Evolutionary conservation across 2,329 filamentous ascomycete genomes (phyloP).

Genomic region (Phialophora verrucosa): DNA sequence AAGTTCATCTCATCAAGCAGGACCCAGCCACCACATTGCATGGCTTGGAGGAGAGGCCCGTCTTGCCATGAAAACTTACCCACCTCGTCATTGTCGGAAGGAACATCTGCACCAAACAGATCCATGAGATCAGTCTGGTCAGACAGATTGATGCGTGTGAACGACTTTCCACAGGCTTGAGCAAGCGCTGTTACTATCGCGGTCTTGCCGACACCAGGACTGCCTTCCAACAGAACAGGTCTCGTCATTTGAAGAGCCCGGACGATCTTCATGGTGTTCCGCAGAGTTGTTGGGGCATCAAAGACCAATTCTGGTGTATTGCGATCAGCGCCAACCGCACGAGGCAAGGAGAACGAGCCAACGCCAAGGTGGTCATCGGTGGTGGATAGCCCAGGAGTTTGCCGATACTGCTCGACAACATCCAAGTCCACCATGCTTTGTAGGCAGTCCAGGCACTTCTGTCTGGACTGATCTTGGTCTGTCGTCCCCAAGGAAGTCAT

Average conservation of each 20-base stretch:
- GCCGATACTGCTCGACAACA: constrained; percentile 68
- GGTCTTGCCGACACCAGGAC: constrained; percentile 97
- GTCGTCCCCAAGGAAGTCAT: constrained; percentile 74
- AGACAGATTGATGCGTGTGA: constrained; percentile 95
- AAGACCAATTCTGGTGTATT: constrained; percentile 73
- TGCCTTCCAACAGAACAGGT: constrained; percentile 92
- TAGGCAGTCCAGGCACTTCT: constrained; percentile 74
- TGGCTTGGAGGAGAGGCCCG: constrained; percentile 91
- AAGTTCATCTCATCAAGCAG: constrained; percentile 98
- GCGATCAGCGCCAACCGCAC: constrained; percentile 46
- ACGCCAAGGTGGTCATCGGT: constrained; percentile 63
- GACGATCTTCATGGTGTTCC: constrained; percentile 88
- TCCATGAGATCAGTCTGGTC: constrained; percentile 99
- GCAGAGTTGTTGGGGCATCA: constrained; percentile 83
- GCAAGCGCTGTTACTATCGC: constrained; percentile 87
- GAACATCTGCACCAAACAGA: constrained; percentile 94
- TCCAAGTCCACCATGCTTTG: constrained; percentile 69
- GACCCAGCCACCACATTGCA: constrained; percentile 97
- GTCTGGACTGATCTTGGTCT: constrained; percentile 72
- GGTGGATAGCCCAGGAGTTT: constrained; percentile 64
- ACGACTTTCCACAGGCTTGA: constrained; percentile 74
- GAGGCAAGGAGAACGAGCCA: constrained; percentile 73
- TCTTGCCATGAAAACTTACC: constrained; percentile 95
- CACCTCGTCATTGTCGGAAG: constrained; percentile 87
- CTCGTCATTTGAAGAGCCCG: constrained; percentile 87